Percentiles rank a stretch among this genome's conserved stretches.
phyloP scores from a whole-genome alignment of 2,329 filamentous ascomycete species.

The Aphanocladium album region DNA sequence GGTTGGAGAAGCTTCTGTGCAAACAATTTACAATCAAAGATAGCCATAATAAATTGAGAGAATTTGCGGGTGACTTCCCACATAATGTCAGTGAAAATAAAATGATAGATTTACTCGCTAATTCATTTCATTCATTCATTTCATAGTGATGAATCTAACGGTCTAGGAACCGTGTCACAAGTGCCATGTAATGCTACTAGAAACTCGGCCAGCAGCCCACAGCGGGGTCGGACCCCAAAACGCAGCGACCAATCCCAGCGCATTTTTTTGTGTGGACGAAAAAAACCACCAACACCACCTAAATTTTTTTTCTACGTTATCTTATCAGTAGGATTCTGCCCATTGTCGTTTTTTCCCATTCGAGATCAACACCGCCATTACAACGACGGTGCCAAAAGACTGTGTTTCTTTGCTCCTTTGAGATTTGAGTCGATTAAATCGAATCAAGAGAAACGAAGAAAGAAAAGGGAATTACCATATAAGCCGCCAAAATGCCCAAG shows the following conservation, averaged over 20 bases:
- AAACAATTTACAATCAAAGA: too few relatives aligned
- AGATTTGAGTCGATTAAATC: background rate
- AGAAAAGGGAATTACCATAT: slow-evolving; percentile 5
- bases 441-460: background rate
- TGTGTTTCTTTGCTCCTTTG: background rate
- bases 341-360: slow-evolving; percentile 8
- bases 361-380: slow-evolving; percentile 11
- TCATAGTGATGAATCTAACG: too few relatives aligned
- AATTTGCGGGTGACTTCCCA: too few relatives aligned
- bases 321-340: slow-evolving; percentile 23
- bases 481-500: slow-evolving; percentile 70
- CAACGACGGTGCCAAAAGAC: slow-evolving; percentile 2
- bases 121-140: too few relatives aligned
- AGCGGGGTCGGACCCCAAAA: slow-evolving; percentile 7
- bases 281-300: slow-evolving; percentile 6
- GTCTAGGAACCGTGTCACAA: too few relatives aligned
- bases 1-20: too few relatives aligned
- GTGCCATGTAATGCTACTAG: background rate
- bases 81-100: too few relatives aligned
- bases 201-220: background rate
- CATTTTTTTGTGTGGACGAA: slow-evolving; percentile 5
- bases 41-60: too few relatives aligned
- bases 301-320: slow-evolving; percentile 24
- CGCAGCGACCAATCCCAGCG: slow-evolving; percentile 3
- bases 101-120: too few relatives aligned